These are phyloP conservation scores for Raphanus sativus DNA, from an alignment of 345 rosid genomes.

Conservation along the genomic window DNA sequence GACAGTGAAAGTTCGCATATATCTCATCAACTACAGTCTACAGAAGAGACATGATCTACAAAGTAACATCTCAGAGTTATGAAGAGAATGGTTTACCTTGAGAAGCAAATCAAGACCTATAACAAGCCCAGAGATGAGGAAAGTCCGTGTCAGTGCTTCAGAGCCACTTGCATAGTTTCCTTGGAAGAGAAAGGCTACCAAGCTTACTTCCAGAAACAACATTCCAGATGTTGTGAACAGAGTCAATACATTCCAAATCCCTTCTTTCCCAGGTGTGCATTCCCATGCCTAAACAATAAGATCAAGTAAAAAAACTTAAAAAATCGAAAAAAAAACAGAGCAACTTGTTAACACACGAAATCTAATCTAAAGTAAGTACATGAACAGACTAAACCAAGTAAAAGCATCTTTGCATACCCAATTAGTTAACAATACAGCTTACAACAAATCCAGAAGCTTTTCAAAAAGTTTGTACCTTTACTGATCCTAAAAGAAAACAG, in stretches of 20 bases:
- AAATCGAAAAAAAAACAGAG: not conserved
- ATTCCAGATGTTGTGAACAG: not conserved
- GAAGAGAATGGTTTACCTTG: slow-evolving; percentile 54
- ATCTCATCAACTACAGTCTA: not conserved
- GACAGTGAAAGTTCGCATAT: not conserved
- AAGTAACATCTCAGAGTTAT: not conserved
- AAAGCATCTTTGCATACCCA: not conserved
- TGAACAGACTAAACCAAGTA: not conserved
- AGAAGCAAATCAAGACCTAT: slow-evolving; percentile 84
- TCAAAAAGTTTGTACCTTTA: not conserved
- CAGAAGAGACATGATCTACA: not conserved
- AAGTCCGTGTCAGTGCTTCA: slow-evolving; percentile 79
- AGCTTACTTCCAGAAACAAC: not conserved
- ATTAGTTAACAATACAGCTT: not conserved
- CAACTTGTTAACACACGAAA: not conserved
- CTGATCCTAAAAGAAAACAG: not conserved
- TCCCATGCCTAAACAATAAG: slow-evolving; percentile 48
- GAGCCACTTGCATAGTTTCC: slow-evolving; percentile 69
- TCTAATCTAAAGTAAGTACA: not conserved
- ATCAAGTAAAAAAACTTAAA: not conserved
- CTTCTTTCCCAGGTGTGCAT: slow-evolving; percentile 79
- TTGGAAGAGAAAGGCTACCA: not conserved
- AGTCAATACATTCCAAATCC: slow-evolving; percentile 77
- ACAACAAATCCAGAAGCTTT: not conserved
- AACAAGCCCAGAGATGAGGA: slow-evolving; percentile 75